phyloP scores from a whole-genome alignment of 148 eudicot species.

The Vaccinium myrtillus region DNA sequence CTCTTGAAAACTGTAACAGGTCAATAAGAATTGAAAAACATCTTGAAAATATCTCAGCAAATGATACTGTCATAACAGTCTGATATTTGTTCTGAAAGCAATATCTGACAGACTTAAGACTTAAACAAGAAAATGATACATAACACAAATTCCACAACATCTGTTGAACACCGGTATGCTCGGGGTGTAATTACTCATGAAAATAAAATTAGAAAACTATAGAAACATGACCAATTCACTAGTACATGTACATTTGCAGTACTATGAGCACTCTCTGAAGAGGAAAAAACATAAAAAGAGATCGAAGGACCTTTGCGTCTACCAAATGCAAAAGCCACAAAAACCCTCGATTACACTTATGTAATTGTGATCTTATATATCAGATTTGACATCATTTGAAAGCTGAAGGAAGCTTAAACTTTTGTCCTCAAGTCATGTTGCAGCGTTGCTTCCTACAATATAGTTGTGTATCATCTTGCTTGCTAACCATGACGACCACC shows the following conservation, averaged over 20 bases:
- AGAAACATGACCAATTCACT: not conserved
- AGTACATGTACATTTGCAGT: not conserved
- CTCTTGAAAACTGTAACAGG: conserved; percentile 73
- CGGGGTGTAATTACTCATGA: too few species aligned
- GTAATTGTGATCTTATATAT: not conserved
- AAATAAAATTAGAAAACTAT: too few species aligned
- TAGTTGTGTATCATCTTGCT: not conserved
- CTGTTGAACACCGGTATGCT: not conserved
- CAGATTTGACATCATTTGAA: conserved; percentile 10
- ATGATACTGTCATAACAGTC: not conserved
- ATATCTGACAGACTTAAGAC: not conserved
- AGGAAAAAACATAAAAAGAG: not conserved
- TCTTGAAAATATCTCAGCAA: not conserved
- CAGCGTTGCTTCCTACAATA: not conserved
- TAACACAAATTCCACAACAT: not conserved
- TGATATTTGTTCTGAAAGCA: not conserved
- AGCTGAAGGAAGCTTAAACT: not conserved
- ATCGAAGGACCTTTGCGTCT: not conserved
- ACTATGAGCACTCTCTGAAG: not conserved
- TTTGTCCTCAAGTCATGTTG: not conserved
- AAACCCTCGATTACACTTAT: not conserved
- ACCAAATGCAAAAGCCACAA: not conserved
- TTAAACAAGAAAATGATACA: not conserved
- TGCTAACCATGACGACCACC: not conserved
- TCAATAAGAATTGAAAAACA: not conserved